phyloP scores from a whole-genome alignment of 345 rosid species.

The Psidium guajava region DNA sequence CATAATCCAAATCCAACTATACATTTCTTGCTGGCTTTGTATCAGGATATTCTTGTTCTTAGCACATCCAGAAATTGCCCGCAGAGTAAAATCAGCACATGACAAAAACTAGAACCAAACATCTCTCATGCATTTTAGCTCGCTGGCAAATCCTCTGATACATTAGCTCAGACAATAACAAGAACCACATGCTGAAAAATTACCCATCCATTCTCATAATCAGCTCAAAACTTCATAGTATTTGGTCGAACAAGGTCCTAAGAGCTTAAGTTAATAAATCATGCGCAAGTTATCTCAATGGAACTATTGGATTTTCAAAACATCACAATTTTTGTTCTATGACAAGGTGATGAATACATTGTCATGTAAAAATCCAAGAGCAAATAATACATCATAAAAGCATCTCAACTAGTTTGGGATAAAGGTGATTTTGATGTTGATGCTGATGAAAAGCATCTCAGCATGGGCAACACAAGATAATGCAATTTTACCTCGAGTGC shows the following conservation, averaged over 20 bases:
- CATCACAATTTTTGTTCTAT: neutral
- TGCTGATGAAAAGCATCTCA: neutral
- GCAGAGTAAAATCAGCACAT: neutral
- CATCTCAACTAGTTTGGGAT: no score
- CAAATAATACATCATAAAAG: neutral
- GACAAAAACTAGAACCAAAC: neutral
- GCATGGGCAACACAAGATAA: neutral
- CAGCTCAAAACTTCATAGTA: neutral
- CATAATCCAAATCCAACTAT: neutral
- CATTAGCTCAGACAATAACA: neutral
- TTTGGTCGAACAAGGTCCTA: neutral
- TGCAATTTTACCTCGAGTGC: constrained; percentile 75
- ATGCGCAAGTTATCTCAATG: neutral
- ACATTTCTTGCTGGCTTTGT: neutral
- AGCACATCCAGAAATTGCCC: neutral
- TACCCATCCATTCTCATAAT: neutral
- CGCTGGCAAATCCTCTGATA: neutral
- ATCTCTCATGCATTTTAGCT: neutral
- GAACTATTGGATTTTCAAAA: neutral
- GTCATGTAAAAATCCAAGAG: neutral
- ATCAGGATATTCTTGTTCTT: neutral
- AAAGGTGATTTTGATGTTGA: no score
- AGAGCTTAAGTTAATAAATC: neutral
- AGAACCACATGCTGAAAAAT: neutral
- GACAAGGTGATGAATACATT: neutral